Evolutionary conservation across 768 basidiomycete species (phyloP).

Genomic region (Suillus placidus): DNA sequence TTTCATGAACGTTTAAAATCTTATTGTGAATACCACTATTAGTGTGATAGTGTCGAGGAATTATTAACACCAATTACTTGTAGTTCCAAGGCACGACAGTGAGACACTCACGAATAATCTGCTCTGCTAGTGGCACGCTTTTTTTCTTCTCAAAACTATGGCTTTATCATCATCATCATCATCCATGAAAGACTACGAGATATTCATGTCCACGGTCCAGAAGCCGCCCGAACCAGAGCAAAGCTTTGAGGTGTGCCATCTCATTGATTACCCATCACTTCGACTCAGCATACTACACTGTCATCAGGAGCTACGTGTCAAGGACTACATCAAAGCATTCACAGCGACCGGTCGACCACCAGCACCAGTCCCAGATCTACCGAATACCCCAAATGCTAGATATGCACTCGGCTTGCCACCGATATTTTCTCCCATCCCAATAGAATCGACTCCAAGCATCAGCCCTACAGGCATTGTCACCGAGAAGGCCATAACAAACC

Average conservation of each 20-base stretch:
- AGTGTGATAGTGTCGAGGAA: background rate
- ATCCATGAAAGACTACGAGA: background rate
- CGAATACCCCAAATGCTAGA: slow-evolving; percentile 47
- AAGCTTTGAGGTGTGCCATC: slow-evolving; percentile 32
- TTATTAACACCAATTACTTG: background rate
- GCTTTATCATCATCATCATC: background rate
- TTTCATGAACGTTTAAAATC: too few relatives aligned
- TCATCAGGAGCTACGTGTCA: slow-evolving; percentile 53
- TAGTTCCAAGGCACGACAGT: background rate
- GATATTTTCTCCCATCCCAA: slow-evolving; percentile 47
- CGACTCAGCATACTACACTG: background rate
- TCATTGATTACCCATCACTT: background rate
- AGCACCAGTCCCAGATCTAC: slow-evolving; percentile 48
- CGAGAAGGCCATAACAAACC: slow-evolving; percentile 5
- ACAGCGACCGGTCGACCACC: slow-evolving; percentile 50
- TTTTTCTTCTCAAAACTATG: background rate
- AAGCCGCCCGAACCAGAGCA: slow-evolving; percentile 17
- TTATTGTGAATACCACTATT: too few relatives aligned
- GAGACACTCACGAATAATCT: background rate
- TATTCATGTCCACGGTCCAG: slow-evolving; percentile 5
- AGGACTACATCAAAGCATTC: slow-evolving; percentile 58
- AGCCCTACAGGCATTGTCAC: slow-evolving; percentile 1
- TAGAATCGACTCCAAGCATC: slow-evolving; percentile 13
- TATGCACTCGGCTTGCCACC: slow-evolving; percentile 49
- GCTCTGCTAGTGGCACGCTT: background rate